These are phyloP conservation scores for Lanzia echinophila DNA, from an alignment of 2,329 filamentous ascomycete species.

Conservation along the genomic window DNA sequence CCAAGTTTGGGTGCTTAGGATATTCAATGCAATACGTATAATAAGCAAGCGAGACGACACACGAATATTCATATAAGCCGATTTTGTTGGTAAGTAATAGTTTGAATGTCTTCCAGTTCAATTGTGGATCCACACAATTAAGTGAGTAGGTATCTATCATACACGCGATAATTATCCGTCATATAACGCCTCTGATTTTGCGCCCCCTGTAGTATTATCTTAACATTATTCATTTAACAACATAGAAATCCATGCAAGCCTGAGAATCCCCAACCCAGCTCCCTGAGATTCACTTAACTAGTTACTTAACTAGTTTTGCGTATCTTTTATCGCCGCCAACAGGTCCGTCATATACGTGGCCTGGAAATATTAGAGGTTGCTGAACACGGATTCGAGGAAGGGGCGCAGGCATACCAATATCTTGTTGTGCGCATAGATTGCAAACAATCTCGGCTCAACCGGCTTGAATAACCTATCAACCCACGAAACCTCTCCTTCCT, in stretches of 20 bases:
- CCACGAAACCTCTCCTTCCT: constrained; percentile 52
- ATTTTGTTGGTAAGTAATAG: no score
- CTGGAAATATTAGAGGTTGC: constrained; percentile 10
- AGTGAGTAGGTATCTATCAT: not conserved
- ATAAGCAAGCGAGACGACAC: no score
- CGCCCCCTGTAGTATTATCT: not conserved
- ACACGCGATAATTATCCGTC: not conserved
- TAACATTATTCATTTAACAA: not conserved
- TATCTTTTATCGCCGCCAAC: constrained; percentile 15
- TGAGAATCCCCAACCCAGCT: not conserved
- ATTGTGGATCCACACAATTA: not conserved
- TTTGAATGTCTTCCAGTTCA: no score
- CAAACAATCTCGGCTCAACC: constrained; percentile 57
- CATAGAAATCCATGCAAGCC: not conserved
- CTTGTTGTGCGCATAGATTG: constrained; percentile 64
- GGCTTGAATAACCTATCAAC: constrained; percentile 63
- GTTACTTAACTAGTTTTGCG: not conserved
- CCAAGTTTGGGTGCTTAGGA: constrained; percentile 19
- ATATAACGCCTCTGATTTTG: not conserved
- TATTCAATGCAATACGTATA: no score
- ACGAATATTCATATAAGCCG: no score
- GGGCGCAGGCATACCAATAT: constrained; percentile 41
- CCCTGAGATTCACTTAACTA: not conserved
- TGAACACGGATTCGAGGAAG: not conserved
- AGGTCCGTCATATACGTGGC: constrained; percentile 17